A percentile compares a stretch with the other conserved stretches of the same genome.
Evolutionary conservation across 1,139 yeast genomes (phyloP).

Genomic region (Suhomyces chickasaworum): DNA sequence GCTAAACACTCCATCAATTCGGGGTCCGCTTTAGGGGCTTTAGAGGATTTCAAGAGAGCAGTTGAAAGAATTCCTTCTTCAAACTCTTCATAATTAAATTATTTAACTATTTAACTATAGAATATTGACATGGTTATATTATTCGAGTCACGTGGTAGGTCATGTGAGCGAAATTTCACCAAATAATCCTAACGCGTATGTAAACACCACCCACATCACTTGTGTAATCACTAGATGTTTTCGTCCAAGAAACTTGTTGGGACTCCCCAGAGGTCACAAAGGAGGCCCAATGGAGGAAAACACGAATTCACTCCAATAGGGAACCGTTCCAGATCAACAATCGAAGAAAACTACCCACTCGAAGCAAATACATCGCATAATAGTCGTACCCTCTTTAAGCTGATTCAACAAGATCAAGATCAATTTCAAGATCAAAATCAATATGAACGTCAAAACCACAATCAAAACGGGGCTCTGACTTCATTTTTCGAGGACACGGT

Average conservation of each 20-base stretch:
- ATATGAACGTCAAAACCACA: too few relatives aligned
- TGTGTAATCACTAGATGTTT: constrained; percentile 19
- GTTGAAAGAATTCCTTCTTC: constrained; percentile 24
- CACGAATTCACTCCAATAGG: constrained; percentile 51
- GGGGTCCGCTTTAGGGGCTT: constrained; percentile 65
- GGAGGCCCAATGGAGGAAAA: constrained; percentile 7
- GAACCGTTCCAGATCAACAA: constrained; percentile 16
- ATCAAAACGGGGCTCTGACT: constrained; percentile 12
- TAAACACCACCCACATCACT: constrained; percentile 3
- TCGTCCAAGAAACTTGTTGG: constrained; percentile 26
- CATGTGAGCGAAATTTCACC: background rate
- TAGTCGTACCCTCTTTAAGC: constrained; percentile 16
- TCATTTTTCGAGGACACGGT: constrained; percentile 35
- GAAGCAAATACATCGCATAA: constrained; percentile 1
- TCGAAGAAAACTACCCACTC: constrained; percentile 6
- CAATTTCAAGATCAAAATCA: too few relatives aligned
- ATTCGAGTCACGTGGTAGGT: background rate
- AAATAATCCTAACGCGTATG: constrained; percentile 5
- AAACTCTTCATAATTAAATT: background rate
- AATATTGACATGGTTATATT: background rate
- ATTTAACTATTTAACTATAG: background rate
- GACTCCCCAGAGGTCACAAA: constrained; percentile 27
- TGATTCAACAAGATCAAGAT: constrained; percentile 17
- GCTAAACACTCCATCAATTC: constrained; percentile 69
- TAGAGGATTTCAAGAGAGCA: constrained; percentile 57